These are phyloP conservation scores for Samsoniella hepiali DNA, from an alignment of 2,329 filamentous ascomycete species.

Conservation along the genomic window DNA sequence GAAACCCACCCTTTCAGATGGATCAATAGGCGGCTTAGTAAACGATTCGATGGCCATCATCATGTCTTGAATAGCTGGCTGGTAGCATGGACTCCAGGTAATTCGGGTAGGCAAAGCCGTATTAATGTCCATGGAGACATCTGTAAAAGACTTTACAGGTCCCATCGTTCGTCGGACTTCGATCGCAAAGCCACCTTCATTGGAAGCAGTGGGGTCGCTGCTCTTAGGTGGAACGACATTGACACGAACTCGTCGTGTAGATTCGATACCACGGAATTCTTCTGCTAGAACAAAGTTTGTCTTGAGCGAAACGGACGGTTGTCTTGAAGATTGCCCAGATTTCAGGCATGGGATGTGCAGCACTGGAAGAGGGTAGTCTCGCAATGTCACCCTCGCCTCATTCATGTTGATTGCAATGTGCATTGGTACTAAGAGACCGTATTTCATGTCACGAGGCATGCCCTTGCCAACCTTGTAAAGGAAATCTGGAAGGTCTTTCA, in stretches of 20 bases:
- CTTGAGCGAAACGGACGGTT: conserved; percentile 78
- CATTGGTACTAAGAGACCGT: conserved; percentile 86
- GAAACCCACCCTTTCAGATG: conserved; percentile 90
- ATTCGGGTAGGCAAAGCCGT: conserved; percentile 88
- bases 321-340: conserved; percentile 70
- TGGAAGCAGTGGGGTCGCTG: conserved; percentile 52
- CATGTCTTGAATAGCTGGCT: conserved; percentile 97
- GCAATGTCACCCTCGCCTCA: conserved; percentile 78
- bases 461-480: conserved; percentile 91
- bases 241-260: conserved; percentile 74
- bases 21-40: conserved; percentile 90
- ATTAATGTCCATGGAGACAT: conserved; percentile 89
- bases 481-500: conserved; percentile 78
- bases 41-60: conserved; percentile 99
- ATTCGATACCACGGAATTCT: conserved; percentile 79
- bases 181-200: conserved; percentile 69
- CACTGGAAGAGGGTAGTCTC: conserved; percentile 91
- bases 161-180: conserved; percentile 88
- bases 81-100: conserved; percentile 96
- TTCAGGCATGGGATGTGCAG: conserved; percentile 85
- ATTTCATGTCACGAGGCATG: conserved; percentile 88
- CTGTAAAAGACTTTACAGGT: conserved; percentile 93
- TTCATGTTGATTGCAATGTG: conserved; percentile 85
- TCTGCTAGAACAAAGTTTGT: conserved; percentile 96
- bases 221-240: conserved; percentile 73